phyloP scores from a whole-genome alignment of 768 basidiomycete genomes.

The Pisolithus orientalis region DNA sequence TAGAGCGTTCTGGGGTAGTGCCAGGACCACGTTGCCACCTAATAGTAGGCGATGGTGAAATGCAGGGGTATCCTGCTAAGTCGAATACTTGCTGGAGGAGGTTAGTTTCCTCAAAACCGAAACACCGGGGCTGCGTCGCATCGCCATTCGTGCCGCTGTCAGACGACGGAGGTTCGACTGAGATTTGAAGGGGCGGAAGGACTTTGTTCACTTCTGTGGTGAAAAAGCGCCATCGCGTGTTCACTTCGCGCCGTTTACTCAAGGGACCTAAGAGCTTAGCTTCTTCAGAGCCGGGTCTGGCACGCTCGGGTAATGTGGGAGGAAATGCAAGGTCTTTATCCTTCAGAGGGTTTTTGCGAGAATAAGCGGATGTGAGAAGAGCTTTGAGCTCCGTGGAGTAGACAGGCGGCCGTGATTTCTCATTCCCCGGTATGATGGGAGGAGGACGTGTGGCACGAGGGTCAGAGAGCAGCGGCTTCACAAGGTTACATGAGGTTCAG shows the following conservation, averaged over 20 bases:
- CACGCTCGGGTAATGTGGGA: constrained; percentile 50
- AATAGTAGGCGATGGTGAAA: constrained; percentile 21
- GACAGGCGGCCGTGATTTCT: constrained; percentile 54
- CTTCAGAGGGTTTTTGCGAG: constrained; percentile 41
- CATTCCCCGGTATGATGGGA: constrained; percentile 44
- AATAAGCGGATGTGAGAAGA: constrained; percentile 48
- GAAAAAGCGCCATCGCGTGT: constrained; percentile 67
- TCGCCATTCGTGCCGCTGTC: constrained; percentile 7
- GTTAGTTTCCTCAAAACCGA: constrained; percentile 38
- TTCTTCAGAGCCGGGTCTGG: constrained; percentile 52
- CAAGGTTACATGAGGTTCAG: constrained; percentile 6
- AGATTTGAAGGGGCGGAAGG: constrained; percentile 52
- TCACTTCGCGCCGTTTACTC: constrained; percentile 69
- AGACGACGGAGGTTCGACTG: constrained; percentile 14
- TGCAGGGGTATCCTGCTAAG: constrained; percentile 33
- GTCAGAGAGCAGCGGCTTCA: constrained; percentile 52
- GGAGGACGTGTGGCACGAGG: constrained; percentile 35
- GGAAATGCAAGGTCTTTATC: constrained; percentile 40
- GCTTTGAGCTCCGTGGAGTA: constrained; percentile 59
- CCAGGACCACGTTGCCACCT: constrained; percentile 16
- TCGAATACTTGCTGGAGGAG: constrained; percentile 41
- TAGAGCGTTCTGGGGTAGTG: background rate
- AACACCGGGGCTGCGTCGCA: constrained; percentile 22
- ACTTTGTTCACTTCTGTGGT: constrained; percentile 47
- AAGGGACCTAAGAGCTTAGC: constrained; percentile 55